These are phyloP conservation scores for Rutstroemia sydowiana DNA, from an alignment of 2,329 filamentous ascomycete species.

Conservation along the genomic window DNA sequence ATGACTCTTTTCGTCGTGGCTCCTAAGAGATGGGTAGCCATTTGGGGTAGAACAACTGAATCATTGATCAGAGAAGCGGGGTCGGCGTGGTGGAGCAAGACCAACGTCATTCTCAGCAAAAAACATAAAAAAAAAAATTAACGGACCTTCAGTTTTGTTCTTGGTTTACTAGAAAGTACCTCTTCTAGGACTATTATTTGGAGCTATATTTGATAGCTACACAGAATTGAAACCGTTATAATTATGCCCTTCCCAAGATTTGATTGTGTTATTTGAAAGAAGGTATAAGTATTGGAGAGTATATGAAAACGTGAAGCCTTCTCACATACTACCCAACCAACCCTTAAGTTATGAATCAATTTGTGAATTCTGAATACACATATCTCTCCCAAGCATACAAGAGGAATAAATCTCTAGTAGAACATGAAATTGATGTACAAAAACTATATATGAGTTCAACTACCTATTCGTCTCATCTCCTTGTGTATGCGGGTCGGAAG, in stretches of 20 bases:
- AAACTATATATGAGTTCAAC: no score
- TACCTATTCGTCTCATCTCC: no score
- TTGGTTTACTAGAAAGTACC: background rate
- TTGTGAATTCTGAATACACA: no score
- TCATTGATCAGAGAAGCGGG: background rate
- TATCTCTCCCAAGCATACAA: no score
- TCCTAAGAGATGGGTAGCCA: background rate
- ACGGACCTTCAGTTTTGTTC: slow-evolving; percentile 6
- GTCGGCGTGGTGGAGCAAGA: background rate
- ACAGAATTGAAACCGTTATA: slow-evolving; percentile 11
- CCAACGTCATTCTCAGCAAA: slow-evolving; percentile 2
- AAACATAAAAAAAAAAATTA: slow-evolving; percentile 8
- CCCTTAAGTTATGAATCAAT: no score
- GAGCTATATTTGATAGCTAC: background rate
- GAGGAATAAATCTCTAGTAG: no score
- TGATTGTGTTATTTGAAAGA: background rate
- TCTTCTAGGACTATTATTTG: background rate
- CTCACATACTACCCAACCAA: no score
- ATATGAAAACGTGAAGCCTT: no score
- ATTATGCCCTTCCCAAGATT: background rate
- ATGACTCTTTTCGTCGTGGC: background rate
- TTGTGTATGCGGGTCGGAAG: slow-evolving; percentile 5
- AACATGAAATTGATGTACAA: no score
- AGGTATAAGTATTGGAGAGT: no score
- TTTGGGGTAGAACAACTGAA: background rate